phyloP scores from a whole-genome alignment of 2,329 filamentous ascomycete genomes.

The Fusarium hainanense region DNA sequence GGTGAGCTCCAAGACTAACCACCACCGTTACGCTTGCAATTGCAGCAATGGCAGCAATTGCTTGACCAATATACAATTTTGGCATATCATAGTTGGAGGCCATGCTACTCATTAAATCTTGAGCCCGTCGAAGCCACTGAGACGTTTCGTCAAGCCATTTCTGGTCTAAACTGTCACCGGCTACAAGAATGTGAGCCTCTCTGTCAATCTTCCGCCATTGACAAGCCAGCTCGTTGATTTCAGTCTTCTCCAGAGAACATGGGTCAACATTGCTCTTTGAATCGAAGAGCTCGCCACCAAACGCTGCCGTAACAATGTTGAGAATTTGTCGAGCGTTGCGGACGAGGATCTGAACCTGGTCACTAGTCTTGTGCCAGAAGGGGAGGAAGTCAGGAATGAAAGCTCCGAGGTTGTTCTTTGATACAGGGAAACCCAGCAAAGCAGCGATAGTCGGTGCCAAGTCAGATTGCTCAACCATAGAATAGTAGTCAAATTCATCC shows the following conservation, averaged over 20 bases:
- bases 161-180: constrained; percentile 47
- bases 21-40: constrained; percentile 27
- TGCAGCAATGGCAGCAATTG: constrained; percentile 50
- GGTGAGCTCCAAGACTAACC: constrained; percentile 19
- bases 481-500: constrained; percentile 85
- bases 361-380: constrained; percentile 70
- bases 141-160: constrained; percentile 58
- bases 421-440: constrained; percentile 86
- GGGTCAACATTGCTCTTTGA: constrained; percentile 49
- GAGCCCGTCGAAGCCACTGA: constrained; percentile 76
- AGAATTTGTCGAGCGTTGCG: constrained; percentile 86
- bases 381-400: constrained; percentile 82
- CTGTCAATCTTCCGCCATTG: constrained; percentile 65
- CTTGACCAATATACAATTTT: constrained; percentile 64
- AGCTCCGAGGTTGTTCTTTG: constrained; percentile 89
- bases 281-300: constrained; percentile 62
- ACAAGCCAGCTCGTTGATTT: constrained; percentile 72
- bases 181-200: constrained; percentile 41
- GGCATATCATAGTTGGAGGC: constrained; percentile 90
- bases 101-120: constrained; percentile 85
- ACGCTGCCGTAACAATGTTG: constrained; percentile 79
- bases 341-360: constrained; percentile 75
- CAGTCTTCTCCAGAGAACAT: constrained; percentile 49
- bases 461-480: constrained; percentile 90
- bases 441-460: constrained; percentile 89